Evolutionary conservation across 2,329 filamentous ascomycete species (phyloP).

Genomic region (Phaeomoniella chlamydospora): DNA sequence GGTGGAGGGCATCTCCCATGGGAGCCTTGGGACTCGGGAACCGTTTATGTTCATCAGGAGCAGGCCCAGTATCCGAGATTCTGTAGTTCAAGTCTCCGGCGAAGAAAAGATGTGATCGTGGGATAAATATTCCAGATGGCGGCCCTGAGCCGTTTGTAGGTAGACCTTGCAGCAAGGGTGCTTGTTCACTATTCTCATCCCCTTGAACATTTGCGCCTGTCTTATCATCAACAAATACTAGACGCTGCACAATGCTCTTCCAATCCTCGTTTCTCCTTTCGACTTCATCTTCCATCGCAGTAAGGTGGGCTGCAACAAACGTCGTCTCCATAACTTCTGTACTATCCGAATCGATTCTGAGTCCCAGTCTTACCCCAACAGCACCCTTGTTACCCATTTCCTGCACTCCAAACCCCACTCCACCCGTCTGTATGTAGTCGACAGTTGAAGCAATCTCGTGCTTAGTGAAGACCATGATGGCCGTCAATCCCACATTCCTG

Average conservation of each 20-base stretch:
- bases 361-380: conserved; percentile 60
- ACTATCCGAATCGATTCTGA: conserved; percentile 24
- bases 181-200: conserved; percentile 26
- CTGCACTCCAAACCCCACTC: conserved; percentile 68
- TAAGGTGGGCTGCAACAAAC: conserved; percentile 77
- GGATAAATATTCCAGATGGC: conserved; percentile 49
- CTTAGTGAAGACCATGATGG: conserved; percentile 69
- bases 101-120: conserved; percentile 66
- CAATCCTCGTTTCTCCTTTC: conserved; percentile 73
- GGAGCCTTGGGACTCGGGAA: conserved; percentile 49
- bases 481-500: conserved; percentile 78
- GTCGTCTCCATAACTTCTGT: conserved; percentile 51
- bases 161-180: conserved; percentile 12
- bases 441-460: conserved; percentile 44
- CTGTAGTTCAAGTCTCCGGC: conserved; percentile 93
- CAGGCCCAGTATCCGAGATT: conserved; percentile 54
- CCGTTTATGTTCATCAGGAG: conserved; percentile 35
- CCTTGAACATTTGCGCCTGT: neutral
- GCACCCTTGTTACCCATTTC: conserved; percentile 96
- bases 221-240: conserved; percentile 48
- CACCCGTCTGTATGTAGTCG: conserved; percentile 56
- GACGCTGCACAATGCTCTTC: conserved; percentile 63
- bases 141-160: conserved; percentile 14
- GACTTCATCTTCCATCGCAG: conserved; percentile 70
- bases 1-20: conserved; percentile 43